Evolutionary conservation across 2,329 filamentous ascomycete genomes (phyloP).

Genomic region (Penicillium sp.): DNA sequence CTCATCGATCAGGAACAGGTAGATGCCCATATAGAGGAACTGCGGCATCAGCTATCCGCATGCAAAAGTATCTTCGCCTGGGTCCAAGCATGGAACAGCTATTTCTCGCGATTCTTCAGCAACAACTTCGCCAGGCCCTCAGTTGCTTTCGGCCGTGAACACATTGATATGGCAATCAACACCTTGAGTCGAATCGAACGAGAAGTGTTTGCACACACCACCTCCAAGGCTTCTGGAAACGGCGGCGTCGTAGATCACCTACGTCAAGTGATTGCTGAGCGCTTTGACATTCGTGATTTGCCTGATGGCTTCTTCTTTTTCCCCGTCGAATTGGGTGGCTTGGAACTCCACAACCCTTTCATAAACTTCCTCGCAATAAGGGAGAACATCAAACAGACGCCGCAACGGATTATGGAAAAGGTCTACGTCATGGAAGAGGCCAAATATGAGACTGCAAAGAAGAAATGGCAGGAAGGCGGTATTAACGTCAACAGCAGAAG

Average conservation of each 20-base stretch:
- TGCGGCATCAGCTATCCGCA: constrained; percentile 54
- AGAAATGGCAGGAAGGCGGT: constrained; percentile 26
- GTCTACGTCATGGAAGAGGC: constrained; percentile 47
- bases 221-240: constrained; percentile 11
- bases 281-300: constrained; percentile 48
- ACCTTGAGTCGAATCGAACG: constrained; percentile 52
- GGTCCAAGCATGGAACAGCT: constrained; percentile 59
- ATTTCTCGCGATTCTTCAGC: constrained; percentile 54
- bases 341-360: constrained; percentile 50
- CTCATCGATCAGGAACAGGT: constrained; percentile 58
- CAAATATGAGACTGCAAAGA: constrained; percentile 47
- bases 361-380: constrained; percentile 47
- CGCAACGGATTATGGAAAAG: constrained; percentile 29
- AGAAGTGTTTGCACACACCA: constrained; percentile 43
- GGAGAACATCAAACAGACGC: constrained; percentile 36
- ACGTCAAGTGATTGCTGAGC: constrained; percentile 48
- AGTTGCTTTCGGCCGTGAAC: constrained; percentile 51
- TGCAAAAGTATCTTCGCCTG: constrained; percentile 56
- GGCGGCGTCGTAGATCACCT: constrained; percentile 54
- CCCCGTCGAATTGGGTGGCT: constrained; percentile 49
- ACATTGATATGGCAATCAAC: constrained; percentile 53
- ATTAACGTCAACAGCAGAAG: background rate
- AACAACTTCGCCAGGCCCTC: constrained; percentile 57
- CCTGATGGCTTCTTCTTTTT: constrained; percentile 53
- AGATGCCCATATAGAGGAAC: constrained; percentile 56